Evolutionary conservation across 2,329 filamentous ascomycete species (phyloP), one percentile per base, ranked within the genome.

Genomic region (Fusarium sp.): DNA sequence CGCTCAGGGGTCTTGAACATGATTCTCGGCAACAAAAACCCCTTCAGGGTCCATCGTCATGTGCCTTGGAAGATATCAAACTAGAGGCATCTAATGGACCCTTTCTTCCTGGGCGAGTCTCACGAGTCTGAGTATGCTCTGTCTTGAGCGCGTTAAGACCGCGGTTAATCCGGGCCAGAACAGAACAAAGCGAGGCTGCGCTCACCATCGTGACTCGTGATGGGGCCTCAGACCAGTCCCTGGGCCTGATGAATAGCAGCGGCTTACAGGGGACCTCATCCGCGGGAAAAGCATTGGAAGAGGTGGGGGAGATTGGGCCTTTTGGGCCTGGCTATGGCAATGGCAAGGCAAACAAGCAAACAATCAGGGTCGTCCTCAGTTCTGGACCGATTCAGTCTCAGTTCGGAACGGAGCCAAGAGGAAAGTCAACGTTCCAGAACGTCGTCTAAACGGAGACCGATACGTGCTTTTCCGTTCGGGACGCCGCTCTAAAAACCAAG

Each of bases 351-450:
- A 62, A 61, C 56, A 46, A 38, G 46, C 59, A 53, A 62, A 61
- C 46, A 46, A 38, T 51, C 52, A 63, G 59, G 64, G 65, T 52
- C 34, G 34, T 52, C 57, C 57, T 64, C 62, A 71, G 67, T 68
- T 70, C 67, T 70, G 62, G 67, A 68, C 67, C 68, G 52, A 69
- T 69, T 72, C 45, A 56, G 59, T 44, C 56, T 63, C 68, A 66
- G 46, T 61, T 68, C 53, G 45, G 56, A 57, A 75, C 67, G 66
- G 71, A 69, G 67, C 66, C 58, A 57, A 62, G 57, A 45, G 50
- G 56, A 59, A 57, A 54, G 40, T 43, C 55, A 59, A 75, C 71
- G 71, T 74, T 75, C 71, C 59, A 74, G 71, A 75, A 71, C 70
- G 42, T 40, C 49, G n/a, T 53, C 29, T 43, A 66, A 70, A 71